A percentile compares a stretch with the other conserved stretches of the same genome.
These are phyloP conservation scores for Rhodosporidiobolus sp. DNA, from an alignment of 768 basidiomycete genomes.

Conservation along the genomic window DNA sequence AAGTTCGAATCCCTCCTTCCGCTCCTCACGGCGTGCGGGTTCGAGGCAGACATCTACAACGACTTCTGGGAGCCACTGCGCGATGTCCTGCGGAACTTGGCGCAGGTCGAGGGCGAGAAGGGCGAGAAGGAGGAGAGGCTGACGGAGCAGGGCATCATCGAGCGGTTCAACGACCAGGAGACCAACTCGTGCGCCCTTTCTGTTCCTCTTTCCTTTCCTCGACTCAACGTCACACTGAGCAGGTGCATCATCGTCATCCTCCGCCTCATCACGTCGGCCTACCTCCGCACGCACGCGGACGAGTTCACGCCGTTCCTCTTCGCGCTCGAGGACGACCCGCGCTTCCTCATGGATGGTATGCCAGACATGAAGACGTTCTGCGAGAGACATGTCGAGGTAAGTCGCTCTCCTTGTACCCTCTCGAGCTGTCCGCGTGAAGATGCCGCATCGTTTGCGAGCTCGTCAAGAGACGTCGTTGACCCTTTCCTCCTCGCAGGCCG, in stretches of 20 bases:
- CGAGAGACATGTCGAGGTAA: conserved; percentile 66
- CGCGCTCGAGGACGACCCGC: conserved; percentile 59
- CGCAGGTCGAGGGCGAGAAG: conserved; percentile 44
- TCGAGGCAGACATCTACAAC: conserved; percentile 37
- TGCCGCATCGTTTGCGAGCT: background rate
- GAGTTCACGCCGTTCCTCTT: conserved; percentile 70
- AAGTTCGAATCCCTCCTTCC: conserved; percentile 56
- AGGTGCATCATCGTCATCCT: conserved; percentile 76
- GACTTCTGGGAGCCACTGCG: conserved; percentile 70
- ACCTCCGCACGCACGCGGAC: conserved; percentile 65
- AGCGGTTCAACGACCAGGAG: conserved; percentile 58
- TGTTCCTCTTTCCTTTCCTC: background rate
- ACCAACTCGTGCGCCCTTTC: conserved; percentile 30
- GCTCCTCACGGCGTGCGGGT: conserved; percentile 28
- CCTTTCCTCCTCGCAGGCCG: conserved; percentile 19
- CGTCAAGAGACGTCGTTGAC: background rate
- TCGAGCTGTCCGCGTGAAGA: no score
- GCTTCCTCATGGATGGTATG: conserved; percentile 50
- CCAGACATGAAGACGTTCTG: conserved; percentile 68
- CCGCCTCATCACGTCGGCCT: conserved; percentile 75
- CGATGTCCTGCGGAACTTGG: conserved; percentile 55
- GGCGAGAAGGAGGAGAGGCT: conserved; percentile 38
- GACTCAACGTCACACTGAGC: conserved; percentile 53
- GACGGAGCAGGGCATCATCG: conserved; percentile 52
- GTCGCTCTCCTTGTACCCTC: conserved; percentile 57